Conservation (phyloP, 148 eudicot species). For the Euryodendron excelsum region DNA sequence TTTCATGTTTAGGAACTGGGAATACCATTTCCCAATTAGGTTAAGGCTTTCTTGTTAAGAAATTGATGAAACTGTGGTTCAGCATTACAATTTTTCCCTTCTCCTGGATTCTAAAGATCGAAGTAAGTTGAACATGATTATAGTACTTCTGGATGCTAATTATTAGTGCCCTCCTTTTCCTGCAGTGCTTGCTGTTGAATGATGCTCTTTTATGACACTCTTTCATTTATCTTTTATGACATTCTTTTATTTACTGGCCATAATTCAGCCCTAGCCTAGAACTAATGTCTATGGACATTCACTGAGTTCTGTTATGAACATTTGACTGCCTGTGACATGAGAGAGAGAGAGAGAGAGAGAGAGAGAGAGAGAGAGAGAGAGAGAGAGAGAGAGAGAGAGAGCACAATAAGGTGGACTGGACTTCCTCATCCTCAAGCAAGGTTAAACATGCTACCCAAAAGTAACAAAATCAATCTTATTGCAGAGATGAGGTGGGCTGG, state of each 20-base stretch:
- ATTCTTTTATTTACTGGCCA: not conserved
- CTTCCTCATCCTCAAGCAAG: not conserved
- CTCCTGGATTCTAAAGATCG: not conserved
- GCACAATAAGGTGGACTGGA: not conserved
- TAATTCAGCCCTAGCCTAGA: conserved; percentile 5
- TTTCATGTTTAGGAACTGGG: not conserved
- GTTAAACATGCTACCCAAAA: not conserved
- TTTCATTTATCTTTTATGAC: not conserved
- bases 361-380: not conserved
- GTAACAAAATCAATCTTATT: not conserved
- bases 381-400: not conserved
- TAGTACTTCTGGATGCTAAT: not conserved
- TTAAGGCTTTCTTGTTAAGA: not conserved
- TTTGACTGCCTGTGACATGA: too few relatives aligned
- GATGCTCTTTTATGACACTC: conserved; percentile 2
- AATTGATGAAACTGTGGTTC: not conserved
- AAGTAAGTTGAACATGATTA: not conserved
- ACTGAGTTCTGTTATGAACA: too few relatives aligned
- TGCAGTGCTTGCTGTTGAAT: not conserved
- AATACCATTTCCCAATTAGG: not conserved
- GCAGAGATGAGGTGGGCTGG: not conserved
- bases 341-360: not conserved
- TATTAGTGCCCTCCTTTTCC: not conserved
- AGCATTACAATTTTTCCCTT: not conserved
- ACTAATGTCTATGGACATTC: too few relatives aligned